phyloP scores from a whole-genome alignment of 495 filamentous ascomycete species.

The Xylaria nigripes region DNA sequence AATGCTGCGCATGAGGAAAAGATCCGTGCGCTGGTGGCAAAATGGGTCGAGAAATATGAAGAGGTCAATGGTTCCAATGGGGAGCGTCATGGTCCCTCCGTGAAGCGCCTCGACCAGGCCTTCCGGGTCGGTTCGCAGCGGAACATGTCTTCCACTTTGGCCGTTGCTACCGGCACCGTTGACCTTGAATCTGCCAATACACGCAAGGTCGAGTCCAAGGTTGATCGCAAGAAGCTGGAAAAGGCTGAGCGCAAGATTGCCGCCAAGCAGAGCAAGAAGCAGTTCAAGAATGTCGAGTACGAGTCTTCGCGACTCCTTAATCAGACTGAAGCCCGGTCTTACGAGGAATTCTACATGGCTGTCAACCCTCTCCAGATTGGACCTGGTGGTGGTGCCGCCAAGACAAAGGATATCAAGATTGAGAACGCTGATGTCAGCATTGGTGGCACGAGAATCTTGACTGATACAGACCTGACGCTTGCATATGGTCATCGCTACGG shows the following conservation, averaged over 20 bases:
- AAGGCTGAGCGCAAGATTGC: constrained; percentile 97
- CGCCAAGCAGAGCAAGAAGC: constrained; percentile 97
- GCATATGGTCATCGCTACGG: constrained; percentile 93
- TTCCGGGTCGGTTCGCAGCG: constrained; percentile 91
- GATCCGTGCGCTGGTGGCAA: constrained; percentile 78
- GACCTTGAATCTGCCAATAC: constrained; percentile 89
- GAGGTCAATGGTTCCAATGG: constrained; percentile 59
- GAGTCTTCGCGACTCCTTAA: constrained; percentile 88
- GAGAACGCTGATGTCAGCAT: constrained; percentile 93
- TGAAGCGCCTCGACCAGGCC: constrained; percentile 83
- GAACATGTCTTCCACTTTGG: constrained; percentile 91
- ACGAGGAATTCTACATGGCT: constrained; percentile 99
- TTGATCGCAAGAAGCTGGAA: constrained; percentile 98
- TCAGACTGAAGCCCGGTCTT: constrained; percentile 77
- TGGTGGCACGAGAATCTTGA: constrained; percentile 77
- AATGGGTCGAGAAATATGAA: constrained; percentile 76
- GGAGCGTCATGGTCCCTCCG: constrained; percentile 53
- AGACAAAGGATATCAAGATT: constrained; percentile 99
- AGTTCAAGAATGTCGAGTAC: constrained; percentile 95
- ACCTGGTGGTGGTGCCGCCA: constrained; percentile 50
- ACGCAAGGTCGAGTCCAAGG: constrained; percentile 91
- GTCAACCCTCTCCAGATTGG: constrained; percentile 94
- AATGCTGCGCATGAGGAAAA: constrained; percentile 61
- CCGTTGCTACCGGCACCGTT: constrained; percentile 72
- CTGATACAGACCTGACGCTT: constrained; percentile 80